phyloP scores from a whole-genome alignment of 805 yeast species.

The Wickerhamiella azyma region DNA sequence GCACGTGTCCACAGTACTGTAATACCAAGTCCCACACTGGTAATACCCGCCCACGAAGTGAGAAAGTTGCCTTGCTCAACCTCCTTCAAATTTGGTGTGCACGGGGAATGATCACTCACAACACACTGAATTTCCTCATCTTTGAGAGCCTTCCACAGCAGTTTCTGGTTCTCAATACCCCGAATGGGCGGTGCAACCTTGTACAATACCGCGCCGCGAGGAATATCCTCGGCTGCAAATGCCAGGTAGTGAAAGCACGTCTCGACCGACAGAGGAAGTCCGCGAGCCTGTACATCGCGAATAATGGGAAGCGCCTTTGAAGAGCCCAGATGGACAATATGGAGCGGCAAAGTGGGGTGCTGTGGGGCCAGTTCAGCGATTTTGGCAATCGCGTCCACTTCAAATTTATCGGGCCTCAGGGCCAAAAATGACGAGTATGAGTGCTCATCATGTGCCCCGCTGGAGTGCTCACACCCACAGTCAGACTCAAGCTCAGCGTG shows the following conservation, averaged over 20 bases:
- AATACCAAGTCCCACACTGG: conserved; percentile 84
- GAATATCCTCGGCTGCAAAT: conserved; percentile 62
- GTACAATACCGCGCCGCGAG: conserved; percentile 65
- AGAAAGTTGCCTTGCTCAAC: conserved; percentile 75
- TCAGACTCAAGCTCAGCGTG: conserved; percentile 79
- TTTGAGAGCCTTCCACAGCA: conserved; percentile 66
- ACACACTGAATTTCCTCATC: conserved; percentile 61
- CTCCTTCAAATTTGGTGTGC: conserved; percentile 82
- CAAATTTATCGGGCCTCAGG: conserved; percentile 81
- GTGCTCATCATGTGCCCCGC: conserved; percentile 18
- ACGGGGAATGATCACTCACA: conserved; percentile 92
- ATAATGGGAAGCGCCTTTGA: conserved; percentile 69
- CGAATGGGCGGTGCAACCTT: conserved; percentile 96
- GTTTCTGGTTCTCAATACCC: conserved; percentile 50
- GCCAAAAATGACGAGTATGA: conserved; percentile 61
- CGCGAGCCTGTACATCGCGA: conserved; percentile 40
- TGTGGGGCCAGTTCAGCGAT: conserved; percentile 48
- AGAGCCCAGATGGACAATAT: conserved; percentile 83
- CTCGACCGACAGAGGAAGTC: conserved; percentile 52
- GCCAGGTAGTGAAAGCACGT: conserved; percentile 90
- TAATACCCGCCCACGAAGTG: conserved; percentile 92
- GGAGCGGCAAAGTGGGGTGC: conserved; percentile 36
- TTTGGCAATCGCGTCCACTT: conserved; percentile 66
- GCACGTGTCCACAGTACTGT: conserved; percentile 65
- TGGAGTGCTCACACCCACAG: conserved; percentile 9